A percentile compares a stretch with the other conserved stretches of the same genome.
phyloP scores from a whole-genome alignment of 1,139 yeast genomes.

The Yamadazyma buinensis region DNA sequence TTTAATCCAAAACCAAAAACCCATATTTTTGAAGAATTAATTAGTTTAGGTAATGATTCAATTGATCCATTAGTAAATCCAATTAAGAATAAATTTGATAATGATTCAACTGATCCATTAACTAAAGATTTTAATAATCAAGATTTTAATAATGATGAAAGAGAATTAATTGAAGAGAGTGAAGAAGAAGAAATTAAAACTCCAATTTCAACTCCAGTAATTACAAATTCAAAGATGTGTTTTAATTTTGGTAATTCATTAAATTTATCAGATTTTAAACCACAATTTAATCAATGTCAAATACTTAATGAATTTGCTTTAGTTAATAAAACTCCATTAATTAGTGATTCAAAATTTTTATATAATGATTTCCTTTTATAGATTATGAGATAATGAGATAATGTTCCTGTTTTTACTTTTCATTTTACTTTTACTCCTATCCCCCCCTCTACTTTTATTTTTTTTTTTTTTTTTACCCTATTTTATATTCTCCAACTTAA shows the following conservation, averaged over 20 bases:
- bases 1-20: constrained; percentile 30
- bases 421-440: too few species aligned
- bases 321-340: constrained; percentile 52
- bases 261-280: constrained; percentile 32
- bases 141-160: not conserved
- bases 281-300: constrained; percentile 19
- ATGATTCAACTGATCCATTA: not conserved
- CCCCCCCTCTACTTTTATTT: too few species aligned
- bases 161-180: not conserved
- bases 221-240: constrained; percentile 29
- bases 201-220: constrained; percentile 17
- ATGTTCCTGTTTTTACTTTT: too few species aligned
- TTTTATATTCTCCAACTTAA: too few species aligned
- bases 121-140: not conserved
- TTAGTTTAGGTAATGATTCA: constrained; percentile 20
- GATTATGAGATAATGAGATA: too few species aligned
- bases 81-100: not conserved
- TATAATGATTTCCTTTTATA: constrained; percentile 47
- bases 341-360: constrained; percentile 46
- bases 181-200: constrained; percentile 19
- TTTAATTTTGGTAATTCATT: constrained; percentile 44
- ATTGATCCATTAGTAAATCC: not conserved
- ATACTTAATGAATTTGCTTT: constrained; percentile 44
- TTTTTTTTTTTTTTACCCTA: too few species aligned
- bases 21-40: constrained; percentile 38